Base-by-base conservation (phyloP, 2,329 filamentous ascomycete genomes). In the Dactylellina drechsleri region DNA sequence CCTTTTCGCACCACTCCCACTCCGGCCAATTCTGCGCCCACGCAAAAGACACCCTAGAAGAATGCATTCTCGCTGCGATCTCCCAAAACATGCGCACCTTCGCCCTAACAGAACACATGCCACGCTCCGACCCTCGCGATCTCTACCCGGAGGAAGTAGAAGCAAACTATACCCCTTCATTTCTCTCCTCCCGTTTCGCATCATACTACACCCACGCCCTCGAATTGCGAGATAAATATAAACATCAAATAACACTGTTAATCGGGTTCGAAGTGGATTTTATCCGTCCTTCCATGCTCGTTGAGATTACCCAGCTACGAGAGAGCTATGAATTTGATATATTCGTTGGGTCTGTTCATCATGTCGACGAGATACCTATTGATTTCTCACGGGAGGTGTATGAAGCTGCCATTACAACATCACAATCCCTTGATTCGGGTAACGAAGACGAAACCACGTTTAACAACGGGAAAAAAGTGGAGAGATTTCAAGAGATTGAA, bases 1-100 rank as follows among this genome's bases (percentile, higher is more conserved):
- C 94, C 1, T 97, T 96, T 84, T 96, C 95, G 3, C 96, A 98
- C 85, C 95, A 99, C 83, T 96, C 92, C 80, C 95, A 99, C 84
- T 98, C 95, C 43, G 95, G 95, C 77, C 92, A 99, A 82, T 99
- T 99, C 85, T 99, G 95, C 84, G 88, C 90, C 79, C 95, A 99
- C 84, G 95, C 95, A 59, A 89, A 90, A 81, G 89, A 96, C 81
- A 86, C 88, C 18, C 87, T 99, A 8, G 94, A 98, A 82, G 89
- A 92, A 77, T 88, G 98, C 57, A 85, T 98, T 79, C 87, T 89
- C 80, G 87, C 89, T 12, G 94, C 94, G 77, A 92, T 98, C 78
- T 83, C 85, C 56, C 86, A 90, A 76, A 90, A 91, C 50, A 95
- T 96, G 86, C 88, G 89, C 76, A 91, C 91, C 18, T 93, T 97